A percentile compares a stretch with the other conserved stretches of the same genome.
Evolutionary conservation across 2,329 filamentous ascomycete genomes (phyloP).

Genomic region (Neonectria sp.): DNA sequence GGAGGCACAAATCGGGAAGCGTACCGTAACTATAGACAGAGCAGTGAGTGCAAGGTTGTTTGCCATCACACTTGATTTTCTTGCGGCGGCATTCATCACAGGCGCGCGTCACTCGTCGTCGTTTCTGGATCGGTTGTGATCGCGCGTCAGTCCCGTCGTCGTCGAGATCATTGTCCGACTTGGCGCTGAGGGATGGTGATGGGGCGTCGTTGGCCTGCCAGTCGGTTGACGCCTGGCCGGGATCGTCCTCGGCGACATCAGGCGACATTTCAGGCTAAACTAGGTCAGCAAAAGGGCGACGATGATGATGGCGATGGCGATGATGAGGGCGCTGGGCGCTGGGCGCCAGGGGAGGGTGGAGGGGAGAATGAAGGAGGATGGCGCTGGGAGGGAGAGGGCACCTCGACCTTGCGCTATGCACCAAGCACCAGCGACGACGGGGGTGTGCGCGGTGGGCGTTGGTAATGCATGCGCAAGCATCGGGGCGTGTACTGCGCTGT

Average conservation of each 20-base stretch:
- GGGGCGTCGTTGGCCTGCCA: conserved; percentile 55
- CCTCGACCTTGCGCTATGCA: conserved; percentile 9
- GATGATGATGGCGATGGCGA: conserved; percentile 28
- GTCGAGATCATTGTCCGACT: conserved; percentile 59
- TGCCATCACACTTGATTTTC: conserved; percentile 91
- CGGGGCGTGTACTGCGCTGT: conserved; percentile 23
- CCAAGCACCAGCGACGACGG: conserved; percentile 6
- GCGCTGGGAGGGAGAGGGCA: conserved; percentile 13
- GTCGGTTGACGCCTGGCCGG: conserved; percentile 53
- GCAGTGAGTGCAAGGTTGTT: conserved; percentile 94
- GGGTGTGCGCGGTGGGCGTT: conserved; percentile 4
- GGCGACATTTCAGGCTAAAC: conserved; percentile 51
- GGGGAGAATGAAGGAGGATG: conserved; percentile 10
- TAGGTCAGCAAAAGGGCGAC: conserved; percentile 39
- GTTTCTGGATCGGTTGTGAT: conserved; percentile 79
- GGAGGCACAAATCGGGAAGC: conserved; percentile 19
- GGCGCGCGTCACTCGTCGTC: conserved; percentile 83
- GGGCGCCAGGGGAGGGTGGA: conserved; percentile 21
- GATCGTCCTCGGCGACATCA: conserved; percentile 62
- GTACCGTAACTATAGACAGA: conserved; percentile 98
- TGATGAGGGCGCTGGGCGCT: conserved; percentile 28
- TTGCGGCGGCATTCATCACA: conserved; percentile 88
- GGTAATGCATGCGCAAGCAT: conserved; percentile 12
- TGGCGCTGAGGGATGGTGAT: conserved; percentile 60
- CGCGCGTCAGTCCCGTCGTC: conserved; percentile 57